Base-by-base conservation (phyloP, 352 stramenopile genomes). In the Phytopythium oedochilum region DNA sequence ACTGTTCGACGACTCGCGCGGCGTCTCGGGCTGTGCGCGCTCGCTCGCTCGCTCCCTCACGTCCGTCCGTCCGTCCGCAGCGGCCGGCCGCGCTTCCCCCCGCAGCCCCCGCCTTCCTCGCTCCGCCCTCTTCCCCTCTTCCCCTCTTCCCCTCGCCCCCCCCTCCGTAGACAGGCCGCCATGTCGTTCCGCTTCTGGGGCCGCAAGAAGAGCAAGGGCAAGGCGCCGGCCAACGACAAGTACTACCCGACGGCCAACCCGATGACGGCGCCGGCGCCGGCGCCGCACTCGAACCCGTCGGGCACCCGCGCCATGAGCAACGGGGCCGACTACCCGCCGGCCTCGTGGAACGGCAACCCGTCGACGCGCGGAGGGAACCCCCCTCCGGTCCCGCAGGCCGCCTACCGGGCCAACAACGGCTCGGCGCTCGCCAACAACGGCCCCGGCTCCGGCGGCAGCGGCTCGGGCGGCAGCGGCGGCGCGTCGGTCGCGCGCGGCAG, bases 131-230 rank as follows among this genome's bases (percentile, higher is more conserved):
- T n/a, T n/a, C n/a, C n/a, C n/a, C n/a, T n/a, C n/a, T n/a, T n/a
- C n/a, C n/a, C n/a, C n/a, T n/a, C n/a, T n/a, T n/a, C n/a, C n/a
- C n/a, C n/a, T n/a, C 53, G 31, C 10, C 7, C 25, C 23, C 18
- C 43, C 23, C 28, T 47, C 32, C 29, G 35, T n/a, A 26, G 5
- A 2, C 40, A 43, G 25, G 10, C 20, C 42, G 43, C 28, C 53
- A 89, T 91, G 78, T 80, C 72, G 55, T 89, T 92, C 55, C 70
- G 68, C 22, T 92, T 92, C 56, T 92, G 77, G 67, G 73, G 75
- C 25, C 79, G 82, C 52, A 89, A 88, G 58, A 92, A 92, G 73
- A 86, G 64, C 46, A 83, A 76, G 52, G 63, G 55, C 57, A 83
- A 83, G 59, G 38, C 62, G 51, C 26, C 58, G 8, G 48, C 35